These are phyloP conservation scores for Dioscorea zingiberensis DNA, from an alignment of 106 monocot species.

Conservation along the genomic window DNA sequence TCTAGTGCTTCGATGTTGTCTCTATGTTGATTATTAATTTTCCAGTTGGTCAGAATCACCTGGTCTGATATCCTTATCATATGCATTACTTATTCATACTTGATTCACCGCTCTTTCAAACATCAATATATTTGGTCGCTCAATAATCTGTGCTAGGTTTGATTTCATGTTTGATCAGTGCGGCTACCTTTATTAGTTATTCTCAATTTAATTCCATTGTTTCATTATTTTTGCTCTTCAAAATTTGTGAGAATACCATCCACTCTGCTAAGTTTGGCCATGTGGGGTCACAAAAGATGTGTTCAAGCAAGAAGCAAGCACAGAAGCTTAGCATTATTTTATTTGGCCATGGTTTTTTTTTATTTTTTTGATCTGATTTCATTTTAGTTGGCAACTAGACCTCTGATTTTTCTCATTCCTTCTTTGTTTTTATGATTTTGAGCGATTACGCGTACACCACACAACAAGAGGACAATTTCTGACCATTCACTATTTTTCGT, in stretches of 20 bases:
- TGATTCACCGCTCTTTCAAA: neutral
- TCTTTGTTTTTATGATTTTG: neutral
- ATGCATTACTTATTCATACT: neutral
- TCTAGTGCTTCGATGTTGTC: neutral
- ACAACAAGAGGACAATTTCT: too few relatives aligned
- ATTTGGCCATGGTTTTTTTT: neutral
- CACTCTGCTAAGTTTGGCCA: too few relatives aligned
- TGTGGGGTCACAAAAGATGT: too few relatives aligned
- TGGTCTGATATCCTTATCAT: neutral
- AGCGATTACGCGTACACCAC: too few relatives aligned
- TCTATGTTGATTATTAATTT: neutral
- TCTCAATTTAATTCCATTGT: too few relatives aligned
- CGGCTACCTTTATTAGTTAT: neutral
- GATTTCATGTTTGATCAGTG: too few relatives aligned
- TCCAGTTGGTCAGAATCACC: neutral
- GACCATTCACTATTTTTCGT: too few relatives aligned
- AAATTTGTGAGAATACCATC: too few relatives aligned
- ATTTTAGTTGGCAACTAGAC: neutral
- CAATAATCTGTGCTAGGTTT: neutral
- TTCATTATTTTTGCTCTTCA: too few relatives aligned
- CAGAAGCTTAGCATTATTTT: too few relatives aligned
- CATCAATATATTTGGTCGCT: too few relatives aligned
- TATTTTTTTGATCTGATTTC: neutral
- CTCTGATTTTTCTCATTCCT: neutral
- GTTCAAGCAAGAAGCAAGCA: too few relatives aligned